phyloP scores from a whole-genome alignment of 441 rosid species.

The Metrosideros polymorpha region DNA sequence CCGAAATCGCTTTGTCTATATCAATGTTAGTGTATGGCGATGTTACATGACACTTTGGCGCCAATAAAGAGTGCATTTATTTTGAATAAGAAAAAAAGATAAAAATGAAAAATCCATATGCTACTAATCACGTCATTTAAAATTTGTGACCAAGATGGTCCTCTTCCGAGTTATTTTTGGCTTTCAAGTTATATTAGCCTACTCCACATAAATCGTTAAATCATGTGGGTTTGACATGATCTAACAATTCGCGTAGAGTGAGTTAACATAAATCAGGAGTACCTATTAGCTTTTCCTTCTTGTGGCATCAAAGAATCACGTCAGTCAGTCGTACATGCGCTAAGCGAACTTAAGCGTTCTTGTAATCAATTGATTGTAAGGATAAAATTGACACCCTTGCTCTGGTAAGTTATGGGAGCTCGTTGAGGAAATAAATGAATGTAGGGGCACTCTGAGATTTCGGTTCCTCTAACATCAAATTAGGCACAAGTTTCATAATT shows the following conservation, averaged over 20 bases:
- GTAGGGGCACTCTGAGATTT: background rate
- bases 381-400: background rate
- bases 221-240: too few species aligned
- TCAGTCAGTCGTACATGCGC: background rate
- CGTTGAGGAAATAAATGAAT: background rate
- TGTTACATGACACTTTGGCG: too few species aligned
- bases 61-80: background rate
- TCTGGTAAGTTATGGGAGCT: background rate
- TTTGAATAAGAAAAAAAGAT: background rate
- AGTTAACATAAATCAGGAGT: background rate
- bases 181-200: too few species aligned
- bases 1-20: background rate
- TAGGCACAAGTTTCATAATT: background rate
- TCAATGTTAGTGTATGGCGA: too few species aligned
- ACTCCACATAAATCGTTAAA: too few species aligned
- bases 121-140: background rate
- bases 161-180: too few species aligned
- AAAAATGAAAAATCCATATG: too few species aligned
- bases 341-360: background rate
- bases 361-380: background rate
- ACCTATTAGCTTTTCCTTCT: background rate
- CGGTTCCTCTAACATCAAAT: background rate
- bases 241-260: too few species aligned
- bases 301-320: background rate
- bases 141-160: too few species aligned